Base-by-base conservation (phyloP, 1,139 yeast genomes). In the Diutina sp. region DNA sequence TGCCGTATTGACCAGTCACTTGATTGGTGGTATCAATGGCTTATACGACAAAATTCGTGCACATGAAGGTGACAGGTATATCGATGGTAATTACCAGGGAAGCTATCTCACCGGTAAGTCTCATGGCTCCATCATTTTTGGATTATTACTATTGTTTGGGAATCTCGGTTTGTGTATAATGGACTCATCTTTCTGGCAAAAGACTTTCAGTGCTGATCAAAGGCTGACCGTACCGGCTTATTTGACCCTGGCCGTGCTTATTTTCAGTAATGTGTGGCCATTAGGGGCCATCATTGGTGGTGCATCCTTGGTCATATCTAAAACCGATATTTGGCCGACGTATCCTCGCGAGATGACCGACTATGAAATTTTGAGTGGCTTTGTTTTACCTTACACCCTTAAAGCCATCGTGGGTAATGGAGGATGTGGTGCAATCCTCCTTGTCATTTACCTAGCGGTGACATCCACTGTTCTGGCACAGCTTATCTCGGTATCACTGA, bases 211-310 rank as follows among this genome's bases (percentile, higher is more conserved):
- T 58, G 71, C 76, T 11, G 65, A 67, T 59, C 64, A 70, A 8
- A 67, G 63, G 54, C 71, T 76, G 21, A 66, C 72, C 7, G 69
- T 72, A 51, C 75, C 74, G 3, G 78, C 76, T 12, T 73, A 73
- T 58, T 60, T 72, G 41, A 63, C 69, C 51, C 74, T 72, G 2
- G 72, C 75, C 0, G 57, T 68, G 1, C 61, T 65, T 12, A 71
- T 72, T 51, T 69, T 68, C 57, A 65, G 72, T 11, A 67, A 67
- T 57, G 71, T 69, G 28, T 71, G 72, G 71, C 68, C 71, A 3
- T 57, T 68, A n/a, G 72, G 72, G 9, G 57, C 71, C 2, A 63
- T 68, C 51, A 61, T 67, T 55, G 72, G 72, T 9, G 62, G 68
- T 21, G 65, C 71, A 5, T 44, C 46, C 1, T 18, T 67, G 55